Base-by-base conservation (phyloP, 2,329 filamentous ascomycete species). In the Penicillium sp. region DNA sequence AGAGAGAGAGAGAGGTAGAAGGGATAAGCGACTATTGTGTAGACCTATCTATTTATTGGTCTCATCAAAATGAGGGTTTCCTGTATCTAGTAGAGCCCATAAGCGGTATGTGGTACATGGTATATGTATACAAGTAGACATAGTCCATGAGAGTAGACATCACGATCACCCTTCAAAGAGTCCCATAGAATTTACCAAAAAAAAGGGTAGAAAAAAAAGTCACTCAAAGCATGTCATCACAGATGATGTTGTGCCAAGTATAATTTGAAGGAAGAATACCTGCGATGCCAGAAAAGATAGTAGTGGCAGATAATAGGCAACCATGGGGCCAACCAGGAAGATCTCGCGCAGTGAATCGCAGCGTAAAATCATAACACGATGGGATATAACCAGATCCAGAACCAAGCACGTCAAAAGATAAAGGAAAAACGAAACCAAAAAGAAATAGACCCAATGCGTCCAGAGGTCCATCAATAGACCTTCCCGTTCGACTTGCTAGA, bases 341-440 rank as follows among this genome's bases (percentile, higher is more conserved):
- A 62, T 51, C 42, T 30, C 59, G 54, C 54, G 58, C 16, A 48
- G 58, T 59, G 46, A 60, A 64, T 58, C 67, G 61, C 58, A 64
- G 62, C 68, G 58, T 71, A 63, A 65, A 64, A 68, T 69, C 67
- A 72, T 70, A 62, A 69, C 63, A 68, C 57, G 58, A 62, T 64
- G 62, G 68, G 67, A 70, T 69, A 70, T 70, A 67, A 71, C 64
- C 62, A 66, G 52, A 58, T 60, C 57, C 43, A 55, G 16, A 7
- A 42, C 38, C 38, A 22, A 58, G 45, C 55, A 57, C 53, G 54
- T 40, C 37, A 66, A 56, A 28, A 46, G 25, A 11, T 6, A 33
- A 33, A 33, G 19, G 19, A 16, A 46, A 46, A 16, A 28, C 19
- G 42, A 28, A n/a, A 46, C 26, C 22, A 28, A 46, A 35, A 35